Base-by-base conservation (phyloP, 176 grass and related monocot species). In the Avena atlantica region DNA sequence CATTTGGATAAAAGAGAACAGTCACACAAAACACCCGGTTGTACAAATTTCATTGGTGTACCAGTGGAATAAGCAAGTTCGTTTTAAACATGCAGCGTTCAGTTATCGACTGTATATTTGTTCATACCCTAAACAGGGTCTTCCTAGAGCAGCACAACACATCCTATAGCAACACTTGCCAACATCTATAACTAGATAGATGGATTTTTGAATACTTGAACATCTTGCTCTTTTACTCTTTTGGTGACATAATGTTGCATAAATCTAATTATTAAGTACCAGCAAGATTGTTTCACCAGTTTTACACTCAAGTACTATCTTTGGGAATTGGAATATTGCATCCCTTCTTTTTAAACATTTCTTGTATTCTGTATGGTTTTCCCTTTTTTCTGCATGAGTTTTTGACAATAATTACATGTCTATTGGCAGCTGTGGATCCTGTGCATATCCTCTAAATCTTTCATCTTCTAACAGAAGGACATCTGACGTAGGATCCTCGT, bases 391-490 rank as follows among this genome's bases (percentile, higher is more conserved):
- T 83, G 34, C 23, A 50, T 62, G 29, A 53, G 27, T 76, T 68
- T 62, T 58, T 83, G 78, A 78, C 55, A 55, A 56, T 27, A 64
- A 19, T 58, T 87, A 50, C 83, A 65, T 86, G 31, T 87, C 17
- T 87, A 79, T 80, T 77, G 87, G 51, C 86, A 92, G 90, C 68
- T 95, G 90, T 62, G 80, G 88, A 76, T 88, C 86, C 48, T 95
- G 90, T 86, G 90, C 86, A 79, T 92, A 90, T 75, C 86, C 86
- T 75, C 59, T 92, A 78, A 95, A 92, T 62, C 91, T 95, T 56
- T 86, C 57, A 66, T 95, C 88, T 89, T 89, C 88, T 83, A 88
- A 92, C 82, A 77, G 83, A 86, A 86, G 79, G 85, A 88, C 85
- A 72, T 92, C 93, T 86, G 85, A 79, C 63, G 81, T 92, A 45